Conservation (phyloP, 768 basidiomycete species). For the Favolaschia claudopus region DNA sequence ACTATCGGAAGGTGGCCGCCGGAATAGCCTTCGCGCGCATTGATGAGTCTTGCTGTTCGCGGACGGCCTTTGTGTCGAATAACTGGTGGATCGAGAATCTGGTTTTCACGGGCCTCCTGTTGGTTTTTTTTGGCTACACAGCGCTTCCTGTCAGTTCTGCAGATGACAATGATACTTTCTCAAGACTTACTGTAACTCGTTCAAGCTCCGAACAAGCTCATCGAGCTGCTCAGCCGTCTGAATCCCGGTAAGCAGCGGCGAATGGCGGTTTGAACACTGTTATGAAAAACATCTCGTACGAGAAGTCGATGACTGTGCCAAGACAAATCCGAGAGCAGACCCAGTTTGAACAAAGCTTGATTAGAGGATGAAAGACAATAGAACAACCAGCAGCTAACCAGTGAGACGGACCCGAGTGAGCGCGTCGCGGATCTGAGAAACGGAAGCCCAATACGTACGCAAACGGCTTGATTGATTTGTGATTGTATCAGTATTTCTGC, state of each 20-base stretch:
- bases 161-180: background rate
- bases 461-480: too few relatives aligned
- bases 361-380: too few relatives aligned
- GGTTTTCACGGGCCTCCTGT: background rate
- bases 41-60: background rate
- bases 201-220: background rate
- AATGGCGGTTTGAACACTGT: background rate
- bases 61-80: conserved; percentile 8
- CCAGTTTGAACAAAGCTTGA: too few relatives aligned
- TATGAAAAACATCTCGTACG: background rate
- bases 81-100: conserved; percentile 2
- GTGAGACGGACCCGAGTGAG: too few relatives aligned
- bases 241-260: background rate
- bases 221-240: background rate
- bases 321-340: too few relatives aligned
- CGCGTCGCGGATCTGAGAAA: too few relatives aligned
- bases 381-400: too few relatives aligned
- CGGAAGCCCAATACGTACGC: too few relatives aligned
- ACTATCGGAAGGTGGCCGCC: too few relatives aligned
- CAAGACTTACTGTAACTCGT: background rate
- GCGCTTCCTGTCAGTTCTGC: background rate
- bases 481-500: too few relatives aligned
- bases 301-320: too few relatives aligned
- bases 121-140: background rate
- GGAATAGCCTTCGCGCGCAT: background rate